Evolutionary conservation across 2,329 filamentous ascomycete genomes (phyloP).

Genomic region (Tolypocladium endophyticum): DNA sequence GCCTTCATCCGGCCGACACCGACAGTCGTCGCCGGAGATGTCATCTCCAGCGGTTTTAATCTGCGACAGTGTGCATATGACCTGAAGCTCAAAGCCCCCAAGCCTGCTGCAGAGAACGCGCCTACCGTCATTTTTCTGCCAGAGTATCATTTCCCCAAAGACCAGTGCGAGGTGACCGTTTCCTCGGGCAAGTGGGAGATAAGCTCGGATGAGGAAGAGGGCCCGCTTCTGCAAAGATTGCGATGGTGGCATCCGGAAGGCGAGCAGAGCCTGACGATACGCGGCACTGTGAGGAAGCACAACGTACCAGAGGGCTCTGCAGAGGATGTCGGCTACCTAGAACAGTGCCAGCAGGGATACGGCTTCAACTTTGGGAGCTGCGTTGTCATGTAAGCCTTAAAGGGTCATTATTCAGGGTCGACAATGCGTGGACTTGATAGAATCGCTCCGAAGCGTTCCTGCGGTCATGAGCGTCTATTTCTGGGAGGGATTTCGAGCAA

Average conservation of each 20-base stretch:
- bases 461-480: neutral
- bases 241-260: constrained; percentile 91
- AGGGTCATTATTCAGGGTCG: neutral
- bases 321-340: constrained; percentile 71
- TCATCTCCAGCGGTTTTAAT: constrained; percentile 70
- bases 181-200: constrained; percentile 88
- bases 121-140: constrained; percentile 82
- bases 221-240: constrained; percentile 61
- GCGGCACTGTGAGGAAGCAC: constrained; percentile 58
- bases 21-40: constrained; percentile 59
- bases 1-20: constrained; percentile 84
- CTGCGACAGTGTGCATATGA: constrained; percentile 68
- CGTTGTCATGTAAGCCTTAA: constrained; percentile 34
- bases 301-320: constrained; percentile 46
- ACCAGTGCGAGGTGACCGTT: constrained; percentile 60
- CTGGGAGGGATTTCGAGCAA: neutral
- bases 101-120: constrained; percentile 45
- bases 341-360: constrained; percentile 47
- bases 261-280: constrained; percentile 68
- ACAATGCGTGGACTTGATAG: neutral
- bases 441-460: neutral
- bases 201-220: constrained; percentile 58
- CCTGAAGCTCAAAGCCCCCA: constrained; percentile 54
- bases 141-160: constrained; percentile 81
- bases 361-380: constrained; percentile 35